Evolutionary conservation across 2,329 filamentous ascomycete genomes (phyloP).

Genomic region (Corinectria fuckeliana): DNA sequence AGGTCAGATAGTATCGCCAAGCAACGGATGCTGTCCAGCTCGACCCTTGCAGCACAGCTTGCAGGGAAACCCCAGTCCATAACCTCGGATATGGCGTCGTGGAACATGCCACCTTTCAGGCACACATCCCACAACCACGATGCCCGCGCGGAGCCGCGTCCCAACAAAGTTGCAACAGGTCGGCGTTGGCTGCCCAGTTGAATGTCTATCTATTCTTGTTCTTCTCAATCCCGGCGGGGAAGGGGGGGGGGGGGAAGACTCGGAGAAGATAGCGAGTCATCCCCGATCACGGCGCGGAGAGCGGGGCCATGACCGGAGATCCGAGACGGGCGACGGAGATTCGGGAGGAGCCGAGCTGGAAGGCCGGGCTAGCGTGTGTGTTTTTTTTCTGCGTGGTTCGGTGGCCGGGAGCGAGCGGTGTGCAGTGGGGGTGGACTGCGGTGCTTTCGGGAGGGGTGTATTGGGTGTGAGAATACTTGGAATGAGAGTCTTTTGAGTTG

Average conservation of each 20-base stretch:
- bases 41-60: neutral
- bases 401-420: constrained; percentile 18
- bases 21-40: neutral
- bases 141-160: neutral
- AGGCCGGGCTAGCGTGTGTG: constrained; percentile 14
- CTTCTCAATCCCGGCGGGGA: no score
- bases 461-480: constrained; percentile 7
- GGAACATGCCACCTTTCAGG: no score
- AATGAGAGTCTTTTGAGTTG: no score
- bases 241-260: constrained; percentile 5
- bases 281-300: constrained; percentile 38
- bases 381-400: neutral
- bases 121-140: neutral
- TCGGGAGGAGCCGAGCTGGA: constrained; percentile 37
- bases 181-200: neutral
- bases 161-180: neutral
- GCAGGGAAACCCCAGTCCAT: neutral
- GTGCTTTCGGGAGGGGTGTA: neutral
- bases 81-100: constrained; percentile 1
- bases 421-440: constrained; percentile 16
- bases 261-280: constrained; percentile 12
- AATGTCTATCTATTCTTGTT: neutral
- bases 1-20: neutral
- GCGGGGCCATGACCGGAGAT: constrained; percentile 35
- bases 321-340: constrained; percentile 37